These are phyloP conservation scores for Knoxdaviesia proteae DNA, from an alignment of 2,329 filamentous ascomycete species.

Conservation along the genomic window DNA sequence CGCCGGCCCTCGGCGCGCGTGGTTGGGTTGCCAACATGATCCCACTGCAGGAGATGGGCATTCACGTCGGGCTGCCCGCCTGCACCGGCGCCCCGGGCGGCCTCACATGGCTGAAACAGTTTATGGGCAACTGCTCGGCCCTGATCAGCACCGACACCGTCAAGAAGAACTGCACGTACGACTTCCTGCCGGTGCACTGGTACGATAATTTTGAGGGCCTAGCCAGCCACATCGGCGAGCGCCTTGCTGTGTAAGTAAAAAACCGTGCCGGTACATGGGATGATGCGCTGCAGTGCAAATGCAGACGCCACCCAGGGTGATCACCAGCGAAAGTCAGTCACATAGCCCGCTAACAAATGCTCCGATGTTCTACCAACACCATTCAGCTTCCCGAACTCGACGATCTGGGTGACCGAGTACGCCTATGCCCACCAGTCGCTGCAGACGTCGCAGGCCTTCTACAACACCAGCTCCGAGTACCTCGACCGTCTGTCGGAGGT, in stretches of 20 bases:
- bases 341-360: too few relatives aligned
- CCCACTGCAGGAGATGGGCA: slow-evolving; percentile 40
- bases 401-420: slow-evolving; percentile 66
- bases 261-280: too few relatives aligned
- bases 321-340: too few relatives aligned
- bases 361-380: not conserved
- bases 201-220: slow-evolving; percentile 50
- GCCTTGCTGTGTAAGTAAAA: slow-evolving; percentile 13
- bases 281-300: too few relatives aligned
- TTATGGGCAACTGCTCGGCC: slow-evolving; percentile 40
- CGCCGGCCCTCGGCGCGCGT: slow-evolving; percentile 37
- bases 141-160: slow-evolving; percentile 24
- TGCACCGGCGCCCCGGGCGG: slow-evolving; percentile 41
- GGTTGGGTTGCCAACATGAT: slow-evolving; percentile 54
- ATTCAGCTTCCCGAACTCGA: slow-evolving; percentile 32
- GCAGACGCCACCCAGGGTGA: too few relatives aligned
- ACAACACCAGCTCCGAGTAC: slow-evolving; percentile 43
- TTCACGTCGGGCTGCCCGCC: slow-evolving; percentile 50
- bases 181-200: slow-evolving; percentile 46
- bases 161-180: slow-evolving; percentile 34
- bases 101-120: slow-evolving; percentile 45
- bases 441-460: slow-evolving; percentile 38
- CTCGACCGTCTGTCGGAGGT: slow-evolving; percentile 38
- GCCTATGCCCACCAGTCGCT: slow-evolving; percentile 38
- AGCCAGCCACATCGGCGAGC: slow-evolving; percentile 42